These are phyloP conservation scores for Scedosporium aurantiacum DNA, from an alignment of 2,329 filamentous ascomycete genomes.

Conservation along the genomic window DNA sequence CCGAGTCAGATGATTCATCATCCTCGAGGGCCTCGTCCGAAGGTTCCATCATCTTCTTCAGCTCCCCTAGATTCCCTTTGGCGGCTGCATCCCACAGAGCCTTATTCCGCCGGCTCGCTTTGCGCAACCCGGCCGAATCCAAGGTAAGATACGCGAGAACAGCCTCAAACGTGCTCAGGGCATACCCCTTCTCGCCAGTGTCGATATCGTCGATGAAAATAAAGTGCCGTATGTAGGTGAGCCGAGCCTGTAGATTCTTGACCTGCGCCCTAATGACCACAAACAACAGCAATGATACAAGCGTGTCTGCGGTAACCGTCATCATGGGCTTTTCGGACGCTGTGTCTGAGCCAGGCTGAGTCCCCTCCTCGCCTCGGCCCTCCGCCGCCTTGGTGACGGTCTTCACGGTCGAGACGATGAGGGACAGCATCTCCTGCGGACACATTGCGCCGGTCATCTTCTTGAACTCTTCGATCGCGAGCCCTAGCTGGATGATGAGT, in stretches of 20 bases:
- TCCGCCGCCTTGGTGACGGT: slow-evolving; percentile 56
- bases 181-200: slow-evolving; percentile 90
- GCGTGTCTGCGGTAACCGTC: slow-evolving; percentile 71
- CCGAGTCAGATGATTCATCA: slow-evolving; percentile 28
- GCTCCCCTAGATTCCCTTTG: slow-evolving; percentile 62
- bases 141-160: slow-evolving; percentile 78
- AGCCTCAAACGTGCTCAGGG: slow-evolving; percentile 88
- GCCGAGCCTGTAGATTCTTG: slow-evolving; percentile 72
- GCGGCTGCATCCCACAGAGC: slow-evolving; percentile 78
- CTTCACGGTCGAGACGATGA: slow-evolving; percentile 72
- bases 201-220: slow-evolving; percentile 98
- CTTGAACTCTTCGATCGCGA: slow-evolving; percentile 79
- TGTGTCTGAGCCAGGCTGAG: slow-evolving; percentile 28
- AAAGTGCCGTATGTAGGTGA: slow-evolving; percentile 94
- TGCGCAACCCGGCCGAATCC: slow-evolving; percentile 71
- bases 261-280: slow-evolving; percentile 88
- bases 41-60: slow-evolving; percentile 72
- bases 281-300: slow-evolving; percentile 82
- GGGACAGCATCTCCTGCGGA: slow-evolving; percentile 81
- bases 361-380: not conserved
- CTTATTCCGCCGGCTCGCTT: slow-evolving; percentile 76
- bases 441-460: slow-evolving; percentile 68
- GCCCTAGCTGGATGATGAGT: slow-evolving; percentile 62
- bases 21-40: slow-evolving; percentile 34
- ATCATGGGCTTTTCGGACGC: slow-evolving; percentile 45